phyloP scores from a whole-genome alignment of 2,329 filamentous ascomycete genomes.

The Xylaria sp. region DNA sequence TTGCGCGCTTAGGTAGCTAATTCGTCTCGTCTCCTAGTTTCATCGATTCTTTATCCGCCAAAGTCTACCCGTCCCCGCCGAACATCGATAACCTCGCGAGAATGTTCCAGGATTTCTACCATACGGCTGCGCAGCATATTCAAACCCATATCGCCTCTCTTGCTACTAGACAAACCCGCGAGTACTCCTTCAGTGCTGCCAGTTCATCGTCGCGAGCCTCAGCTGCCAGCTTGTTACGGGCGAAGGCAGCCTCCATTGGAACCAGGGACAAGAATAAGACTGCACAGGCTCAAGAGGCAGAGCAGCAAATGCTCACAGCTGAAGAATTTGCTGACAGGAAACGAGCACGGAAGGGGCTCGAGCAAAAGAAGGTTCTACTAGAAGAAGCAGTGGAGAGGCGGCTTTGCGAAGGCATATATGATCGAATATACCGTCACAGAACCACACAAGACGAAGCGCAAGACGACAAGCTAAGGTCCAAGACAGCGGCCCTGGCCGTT shows the following conservation, averaged over 20 bases:
- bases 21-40: slow-evolving; percentile 68
- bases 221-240: slow-evolving; percentile 66
- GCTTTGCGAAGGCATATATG: slow-evolving; percentile 86
- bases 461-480: slow-evolving; percentile 93
- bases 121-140: slow-evolving; percentile 81
- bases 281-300: slow-evolving; percentile 55
- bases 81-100: slow-evolving; percentile 83
- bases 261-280: slow-evolving; percentile 62
- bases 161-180: slow-evolving; percentile 77
- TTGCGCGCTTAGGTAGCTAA: slow-evolving; percentile 28
- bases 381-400: slow-evolving; percentile 93
- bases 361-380: slow-evolving; percentile 78
- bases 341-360: slow-evolving; percentile 79
- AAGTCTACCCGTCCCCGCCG: slow-evolving; percentile 84
- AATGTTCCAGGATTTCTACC: slow-evolving; percentile 96
- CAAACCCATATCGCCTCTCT: slow-evolving; percentile 86
- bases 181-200: slow-evolving; percentile 67
- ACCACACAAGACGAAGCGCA: slow-evolving; percentile 93
- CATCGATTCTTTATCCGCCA: slow-evolving; percentile 87
- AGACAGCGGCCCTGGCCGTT: slow-evolving; percentile 88
- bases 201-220: slow-evolving; percentile 67
- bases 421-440: slow-evolving; percentile 88
- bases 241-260: slow-evolving; percentile 65
- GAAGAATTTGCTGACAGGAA: slow-evolving; percentile 85
- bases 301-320: slow-evolving; percentile 90